phyloP scores from a whole-genome alignment of 352 stramenopile genomes.

The Globisporangium echinulatum region DNA sequence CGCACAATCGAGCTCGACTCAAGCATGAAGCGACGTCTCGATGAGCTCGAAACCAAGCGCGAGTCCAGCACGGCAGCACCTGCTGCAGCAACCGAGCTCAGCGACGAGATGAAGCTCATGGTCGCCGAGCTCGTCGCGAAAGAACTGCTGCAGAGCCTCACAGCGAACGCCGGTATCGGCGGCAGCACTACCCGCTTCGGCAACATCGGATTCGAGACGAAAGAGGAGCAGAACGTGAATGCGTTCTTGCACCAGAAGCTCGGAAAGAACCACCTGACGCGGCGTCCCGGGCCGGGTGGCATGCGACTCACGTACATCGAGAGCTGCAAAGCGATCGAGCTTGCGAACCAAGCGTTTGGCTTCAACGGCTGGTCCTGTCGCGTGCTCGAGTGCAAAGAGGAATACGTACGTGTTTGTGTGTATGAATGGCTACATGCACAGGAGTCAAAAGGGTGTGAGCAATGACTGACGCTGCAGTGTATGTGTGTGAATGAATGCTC shows the following conservation, averaged over 20 bases:
- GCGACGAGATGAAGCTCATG: slow-evolving; percentile 32
- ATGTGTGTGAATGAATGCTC: neutral
- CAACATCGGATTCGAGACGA: slow-evolving; percentile 36
- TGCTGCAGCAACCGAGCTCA: neutral
- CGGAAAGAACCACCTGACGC: slow-evolving; percentile 62
- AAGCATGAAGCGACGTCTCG: slow-evolving; percentile 38
- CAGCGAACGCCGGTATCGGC: neutral
- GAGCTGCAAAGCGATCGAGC: slow-evolving; percentile 85
- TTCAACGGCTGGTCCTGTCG: slow-evolving; percentile 86
- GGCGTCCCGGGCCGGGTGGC: slow-evolving; percentile 59
- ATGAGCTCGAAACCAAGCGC: slow-evolving; percentile 13
- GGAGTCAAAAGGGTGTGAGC: too few relatives aligned
- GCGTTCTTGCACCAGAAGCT: slow-evolving; percentile 81
- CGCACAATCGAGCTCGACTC: neutral
- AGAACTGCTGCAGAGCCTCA: slow-evolving; percentile 19
- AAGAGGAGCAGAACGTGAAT: slow-evolving; percentile 53
- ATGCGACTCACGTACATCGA: slow-evolving; percentile 83
- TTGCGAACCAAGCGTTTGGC: slow-evolving; percentile 83
- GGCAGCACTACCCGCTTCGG: slow-evolving; percentile 39
- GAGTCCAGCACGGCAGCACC: slow-evolving; percentile 3
- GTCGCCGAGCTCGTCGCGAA: slow-evolving; percentile 33
- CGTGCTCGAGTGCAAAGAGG: slow-evolving; percentile 81
- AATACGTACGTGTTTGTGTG: slow-evolving; percentile 49
- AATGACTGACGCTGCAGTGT: too few relatives aligned
- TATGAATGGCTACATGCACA: neutral